Conservation (phyloP, 2,329 filamentous ascomycete genomes). For the Exserohilum rostratum region DNA sequence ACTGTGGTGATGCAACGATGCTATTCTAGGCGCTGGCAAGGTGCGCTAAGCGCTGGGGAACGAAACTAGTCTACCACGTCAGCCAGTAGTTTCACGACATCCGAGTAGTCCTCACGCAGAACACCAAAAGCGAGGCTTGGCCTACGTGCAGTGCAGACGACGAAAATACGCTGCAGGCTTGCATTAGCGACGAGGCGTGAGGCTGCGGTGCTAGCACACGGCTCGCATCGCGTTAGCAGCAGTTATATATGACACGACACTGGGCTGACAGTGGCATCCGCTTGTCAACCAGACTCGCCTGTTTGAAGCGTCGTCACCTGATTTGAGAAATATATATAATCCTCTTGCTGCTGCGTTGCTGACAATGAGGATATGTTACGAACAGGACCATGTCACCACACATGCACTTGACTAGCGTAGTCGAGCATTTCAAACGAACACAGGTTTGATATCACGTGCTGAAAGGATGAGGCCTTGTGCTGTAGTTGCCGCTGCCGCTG, state of each 20-base stretch:
- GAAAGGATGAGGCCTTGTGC: neutral
- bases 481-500: neutral
- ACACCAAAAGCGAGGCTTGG: constrained; percentile 39
- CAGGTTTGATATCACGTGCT: neutral
- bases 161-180: constrained; percentile 21
- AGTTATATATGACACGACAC: neutral
- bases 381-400: neutral
- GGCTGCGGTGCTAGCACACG: constrained; percentile 1
- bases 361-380: too few species aligned
- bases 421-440: too few species aligned
- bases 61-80: constrained; percentile 26
- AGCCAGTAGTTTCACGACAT: constrained; percentile 29
- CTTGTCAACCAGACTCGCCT: neutral
- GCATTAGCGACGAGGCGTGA: constrained; percentile 7
- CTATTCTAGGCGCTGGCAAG: constrained; percentile 40
- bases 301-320: neutral
- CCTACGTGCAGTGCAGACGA: constrained; percentile 35
- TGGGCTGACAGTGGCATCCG: neutral
- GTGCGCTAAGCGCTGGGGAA: constrained; percentile 41
- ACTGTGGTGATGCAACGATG: constrained; percentile 38
- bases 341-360: neutral
- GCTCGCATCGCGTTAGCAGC: neutral
- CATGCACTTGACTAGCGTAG: too few species aligned
- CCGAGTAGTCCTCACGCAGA: constrained; percentile 29
- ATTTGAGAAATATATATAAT: neutral